Evolutionary conservation across 2,329 filamentous ascomycete species (phyloP), one percentile per base, ranked within the genome.

Genomic region (Talaromyces marneffei): DNA sequence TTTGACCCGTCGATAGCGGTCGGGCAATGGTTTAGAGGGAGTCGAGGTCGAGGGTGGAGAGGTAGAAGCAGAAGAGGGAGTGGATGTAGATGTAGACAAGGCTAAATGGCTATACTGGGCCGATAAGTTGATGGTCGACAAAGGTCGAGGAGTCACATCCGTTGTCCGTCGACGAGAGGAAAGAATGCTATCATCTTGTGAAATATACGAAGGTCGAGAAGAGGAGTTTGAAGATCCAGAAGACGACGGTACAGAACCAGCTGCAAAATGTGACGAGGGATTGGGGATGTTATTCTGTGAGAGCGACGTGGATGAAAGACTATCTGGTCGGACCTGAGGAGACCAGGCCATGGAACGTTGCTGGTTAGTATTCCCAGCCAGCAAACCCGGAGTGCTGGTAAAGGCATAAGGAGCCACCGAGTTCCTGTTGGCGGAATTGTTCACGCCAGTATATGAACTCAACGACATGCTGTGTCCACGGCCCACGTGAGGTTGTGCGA

Each of bases 361-460:
- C 77, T 85, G 83, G 4, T 44, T 50, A 65, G 82, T 77, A 64
- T 78, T 76, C 8, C 55, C 48, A 63, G 80, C 83, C 63, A 83
- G 82, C 67, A 90, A 75, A 65, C 81, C 86, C 25, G 88, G 87
- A n/a, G 87, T 88, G 67, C 80, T 83, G 2, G 85, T 88, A 71
- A 92, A 92, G 44, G 88, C 87, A 75, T 92, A 92, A 8, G 89
- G 88, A 71, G 91, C 88, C 64, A 90, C 85, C 14, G 87, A 85
- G 73, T 80, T 70, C 79, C 79, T 69, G 79, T 78, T 72, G 74
- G 75, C 72, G 44, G 69, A 70, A 61, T 70, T 72, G 55, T 40
- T 54, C 63, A 72, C 70, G 39, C 71, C 68, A 56, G 72, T 72
- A 65, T 75, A 77, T 68, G 79, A 78, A 56, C 73, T 73, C 66